phyloP scores from a whole-genome alignment of 2,329 filamentous ascomycete genomes.

The Beauveria brongniartii region DNA sequence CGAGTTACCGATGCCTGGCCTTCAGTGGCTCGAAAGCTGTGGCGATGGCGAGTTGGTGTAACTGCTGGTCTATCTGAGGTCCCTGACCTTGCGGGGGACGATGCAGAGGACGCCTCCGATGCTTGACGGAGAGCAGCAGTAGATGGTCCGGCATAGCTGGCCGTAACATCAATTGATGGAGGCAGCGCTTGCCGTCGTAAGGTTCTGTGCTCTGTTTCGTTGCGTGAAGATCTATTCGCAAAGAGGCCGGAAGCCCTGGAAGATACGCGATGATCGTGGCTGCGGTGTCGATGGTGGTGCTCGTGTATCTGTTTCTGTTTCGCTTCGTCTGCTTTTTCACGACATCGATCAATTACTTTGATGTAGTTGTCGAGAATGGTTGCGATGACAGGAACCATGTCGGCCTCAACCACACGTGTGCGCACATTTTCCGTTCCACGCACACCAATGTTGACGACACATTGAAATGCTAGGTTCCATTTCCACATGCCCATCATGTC shows the following conservation, averaged over 20 bases:
- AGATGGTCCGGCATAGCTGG: conserved; percentile 32
- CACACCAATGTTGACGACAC: conserved; percentile 97
- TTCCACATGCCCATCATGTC: conserved; percentile 99
- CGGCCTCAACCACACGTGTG: conserved; percentile 92
- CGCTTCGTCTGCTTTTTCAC: conserved; percentile 75
- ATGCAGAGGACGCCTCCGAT: conserved; percentile 16
- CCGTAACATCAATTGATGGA: conserved; percentile 53
- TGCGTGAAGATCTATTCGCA: conserved; percentile 42
- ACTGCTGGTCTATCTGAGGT: conserved; percentile 15
- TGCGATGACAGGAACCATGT: conserved; percentile 98
- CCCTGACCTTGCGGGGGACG: conserved; percentile 3
- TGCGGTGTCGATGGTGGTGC: conserved; percentile 41
- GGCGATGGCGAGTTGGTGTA: conserved; percentile 36
- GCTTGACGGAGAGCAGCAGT: conserved; percentile 20
- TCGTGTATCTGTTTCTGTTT: conserved; percentile 61
- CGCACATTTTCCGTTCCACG: conserved; percentile 89
- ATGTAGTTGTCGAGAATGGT: conserved; percentile 98
- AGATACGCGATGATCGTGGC: conserved; percentile 39
- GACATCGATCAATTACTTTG: conserved; percentile 86
- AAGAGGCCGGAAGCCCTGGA: conserved; percentile 35
- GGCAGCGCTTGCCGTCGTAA: conserved; percentile 75
- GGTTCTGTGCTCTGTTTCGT: conserved; percentile 51
- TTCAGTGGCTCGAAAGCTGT: conserved; percentile 44
- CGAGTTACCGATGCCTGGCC: conserved; percentile 29
- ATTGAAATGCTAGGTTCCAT: conserved; percentile 98